Conservation (phyloP, 306 rosid genomes). For the Glycine tomentella region DNA sequence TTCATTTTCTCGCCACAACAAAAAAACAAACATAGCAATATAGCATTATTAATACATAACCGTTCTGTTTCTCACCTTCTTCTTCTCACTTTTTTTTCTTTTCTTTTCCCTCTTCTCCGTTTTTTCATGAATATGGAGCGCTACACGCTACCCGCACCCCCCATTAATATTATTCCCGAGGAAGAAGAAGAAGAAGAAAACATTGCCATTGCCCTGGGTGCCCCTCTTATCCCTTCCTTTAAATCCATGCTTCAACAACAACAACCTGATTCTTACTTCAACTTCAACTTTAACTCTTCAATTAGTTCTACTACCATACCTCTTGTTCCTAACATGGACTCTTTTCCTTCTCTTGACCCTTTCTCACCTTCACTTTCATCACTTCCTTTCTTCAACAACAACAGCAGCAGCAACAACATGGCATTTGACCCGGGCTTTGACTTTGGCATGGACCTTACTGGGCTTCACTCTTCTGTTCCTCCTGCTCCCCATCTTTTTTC, state of each 20-base stretch:
- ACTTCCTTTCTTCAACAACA: conserved; percentile 53
- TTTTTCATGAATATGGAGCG: conserved; percentile 29
- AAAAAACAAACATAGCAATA: conserved; percentile 23
- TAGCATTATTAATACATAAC: background rate
- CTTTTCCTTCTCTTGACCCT: conserved; percentile 46
- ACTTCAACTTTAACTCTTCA: conserved; percentile 6
- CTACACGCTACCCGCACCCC: conserved; percentile 50
- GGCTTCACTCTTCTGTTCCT: conserved; percentile 40
- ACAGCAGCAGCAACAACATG: background rate
- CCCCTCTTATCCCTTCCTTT: conserved; percentile 62
- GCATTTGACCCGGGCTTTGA: conserved; percentile 67
- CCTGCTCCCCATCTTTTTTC: conserved; percentile 46
- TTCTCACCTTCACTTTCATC: conserved; percentile 49
- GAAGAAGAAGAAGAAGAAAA: background rate
- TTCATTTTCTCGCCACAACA: conserved; percentile 16
- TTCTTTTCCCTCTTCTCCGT: background rate
- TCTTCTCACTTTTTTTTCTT: background rate
- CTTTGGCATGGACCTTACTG: conserved; percentile 56
- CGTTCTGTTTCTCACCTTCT: conserved; percentile 12
- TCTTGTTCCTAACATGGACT: conserved; percentile 52
- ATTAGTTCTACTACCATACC: conserved; percentile 11
- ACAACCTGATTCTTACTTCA: conserved; percentile 36
- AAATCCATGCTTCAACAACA: conserved; percentile 59
- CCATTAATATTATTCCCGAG: conserved; percentile 21
- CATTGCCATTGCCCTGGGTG: conserved; percentile 50